Evolutionary conservation across 768 basidiomycete genomes (phyloP).

Genomic region (Leccinum boreale): DNA sequence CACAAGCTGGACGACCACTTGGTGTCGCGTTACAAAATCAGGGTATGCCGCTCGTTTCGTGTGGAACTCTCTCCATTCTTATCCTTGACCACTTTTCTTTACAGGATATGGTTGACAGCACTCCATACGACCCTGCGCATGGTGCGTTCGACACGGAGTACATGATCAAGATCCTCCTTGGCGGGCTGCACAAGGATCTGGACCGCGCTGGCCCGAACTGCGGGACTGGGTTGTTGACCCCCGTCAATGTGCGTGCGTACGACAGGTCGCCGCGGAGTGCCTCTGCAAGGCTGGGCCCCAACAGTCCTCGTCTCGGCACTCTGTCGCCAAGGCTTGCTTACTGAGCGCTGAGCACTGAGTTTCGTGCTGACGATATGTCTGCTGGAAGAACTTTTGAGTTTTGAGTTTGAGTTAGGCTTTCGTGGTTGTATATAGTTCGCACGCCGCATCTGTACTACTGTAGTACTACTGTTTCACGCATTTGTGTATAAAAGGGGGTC

Average conservation of each 20-base stretch:
- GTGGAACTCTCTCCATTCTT: background rate
- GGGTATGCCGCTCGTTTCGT: slow-evolving; percentile 12
- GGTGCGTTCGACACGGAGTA: slow-evolving; percentile 34
- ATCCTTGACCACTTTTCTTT: background rate
- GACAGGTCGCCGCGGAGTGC: background rate
- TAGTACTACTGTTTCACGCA: background rate
- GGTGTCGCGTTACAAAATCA: slow-evolving; percentile 27
- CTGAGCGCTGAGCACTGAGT: slow-evolving; percentile 8
- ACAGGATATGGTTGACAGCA: slow-evolving; percentile 48
- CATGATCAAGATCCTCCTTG: slow-evolving; percentile 34
- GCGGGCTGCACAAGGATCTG: slow-evolving; percentile 19
- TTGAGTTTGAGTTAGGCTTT: background rate
- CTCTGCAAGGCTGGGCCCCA: slow-evolving; percentile 5
- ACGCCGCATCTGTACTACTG: background rate
- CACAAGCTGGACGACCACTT: slow-evolving; percentile 41
- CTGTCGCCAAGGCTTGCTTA: slow-evolving; percentile 3
- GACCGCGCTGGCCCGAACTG: slow-evolving; percentile 12
- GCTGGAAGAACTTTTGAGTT: background rate
- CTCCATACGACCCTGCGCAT: slow-evolving; percentile 33
- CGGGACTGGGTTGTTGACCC: slow-evolving; percentile 10
- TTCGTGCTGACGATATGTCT: background rate
- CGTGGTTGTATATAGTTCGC: background rate
- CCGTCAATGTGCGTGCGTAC: background rate
- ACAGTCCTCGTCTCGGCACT: slow-evolving; percentile 13
- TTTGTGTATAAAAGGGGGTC: background rate